A percentile compares a stretch with the other conserved stretches of the same genome.
phyloP scores from a whole-genome alignment of 805 yeast species.

The Nakazawaea molendinolei region DNA sequence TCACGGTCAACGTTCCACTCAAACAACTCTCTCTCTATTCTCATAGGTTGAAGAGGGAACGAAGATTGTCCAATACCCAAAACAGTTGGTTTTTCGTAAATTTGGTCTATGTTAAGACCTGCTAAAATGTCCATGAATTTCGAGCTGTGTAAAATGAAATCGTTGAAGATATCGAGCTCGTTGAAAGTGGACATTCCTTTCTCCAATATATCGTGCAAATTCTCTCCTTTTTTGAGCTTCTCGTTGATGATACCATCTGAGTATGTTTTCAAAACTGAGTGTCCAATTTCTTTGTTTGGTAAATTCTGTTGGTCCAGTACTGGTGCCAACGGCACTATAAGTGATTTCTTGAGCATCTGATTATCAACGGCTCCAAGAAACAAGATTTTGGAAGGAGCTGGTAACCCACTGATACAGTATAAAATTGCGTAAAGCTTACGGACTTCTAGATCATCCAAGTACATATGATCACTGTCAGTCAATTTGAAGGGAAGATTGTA shows the following conservation, averaged over 20 bases:
- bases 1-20: constrained; percentile 2
- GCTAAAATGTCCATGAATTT: too few species aligned
- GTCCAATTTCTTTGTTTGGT: background rate
- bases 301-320: too few species aligned
- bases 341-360: too few species aligned
- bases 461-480: background rate
- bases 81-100: too few species aligned
- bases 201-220: background rate
- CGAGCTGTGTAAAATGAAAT: too few species aligned
- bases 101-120: too few species aligned
- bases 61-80: too few species aligned
- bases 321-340: constrained; percentile 1
- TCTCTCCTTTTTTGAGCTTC: background rate
- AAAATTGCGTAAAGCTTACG: constrained; percentile 6
- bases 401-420: constrained; percentile 2
- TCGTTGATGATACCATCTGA: constrained; percentile 2
- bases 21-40: background rate
- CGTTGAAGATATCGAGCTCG: too few species aligned
- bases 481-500: constrained; percentile 4
- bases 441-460: constrained; percentile 4
- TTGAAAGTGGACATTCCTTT: too few species aligned
- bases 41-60: background rate
- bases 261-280: too few species aligned
- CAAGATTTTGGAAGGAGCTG: constrained; percentile 5
- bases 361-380: constrained; percentile 4